phyloP scores from a whole-genome alignment of 768 basidiomycete genomes.

The Astraeus odoratus region DNA sequence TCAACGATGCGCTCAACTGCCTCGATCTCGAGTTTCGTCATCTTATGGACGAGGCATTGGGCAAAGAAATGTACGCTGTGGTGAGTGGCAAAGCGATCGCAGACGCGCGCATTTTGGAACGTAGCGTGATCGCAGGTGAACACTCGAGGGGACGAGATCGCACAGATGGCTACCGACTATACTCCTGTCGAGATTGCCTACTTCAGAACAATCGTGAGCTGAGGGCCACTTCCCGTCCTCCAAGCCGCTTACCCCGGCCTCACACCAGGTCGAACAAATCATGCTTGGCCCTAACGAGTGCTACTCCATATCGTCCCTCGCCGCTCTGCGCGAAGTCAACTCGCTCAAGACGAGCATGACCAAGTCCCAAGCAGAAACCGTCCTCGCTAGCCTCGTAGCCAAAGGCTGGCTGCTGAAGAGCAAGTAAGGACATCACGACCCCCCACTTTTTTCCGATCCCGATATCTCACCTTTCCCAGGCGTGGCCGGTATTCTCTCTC shows the following conservation, averaged over 20 bases:
- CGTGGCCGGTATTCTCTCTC: slow-evolving; percentile 72
- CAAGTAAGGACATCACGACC: slow-evolving; percentile 42
- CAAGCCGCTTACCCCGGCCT: neutral
- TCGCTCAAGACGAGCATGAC: slow-evolving; percentile 57
- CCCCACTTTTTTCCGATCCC: neutral
- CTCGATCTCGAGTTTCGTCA: slow-evolving; percentile 70
- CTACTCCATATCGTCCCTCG: slow-evolving; percentile 71
- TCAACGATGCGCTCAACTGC: slow-evolving; percentile 60
- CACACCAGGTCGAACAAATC: slow-evolving; percentile 77
- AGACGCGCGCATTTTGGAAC: neutral
- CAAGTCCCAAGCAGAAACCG: slow-evolving; percentile 66
- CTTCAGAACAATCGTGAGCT: slow-evolving; percentile 74
- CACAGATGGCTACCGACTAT: slow-evolving; percentile 83
- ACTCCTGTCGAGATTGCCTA: slow-evolving; percentile 70
- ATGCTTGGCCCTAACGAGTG: slow-evolving; percentile 71
- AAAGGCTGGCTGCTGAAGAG: slow-evolving; percentile 73
- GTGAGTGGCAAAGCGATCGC: slow-evolving; percentile 36
- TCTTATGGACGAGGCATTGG: slow-evolving; percentile 55
- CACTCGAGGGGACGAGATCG: slow-evolving; percentile 69
- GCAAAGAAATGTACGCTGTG: slow-evolving; percentile 59
- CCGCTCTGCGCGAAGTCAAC: slow-evolving; percentile 65
- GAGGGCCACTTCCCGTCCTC: neutral
- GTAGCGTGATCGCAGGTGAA: slow-evolving; percentile 53
- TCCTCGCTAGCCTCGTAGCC: slow-evolving; percentile 77
- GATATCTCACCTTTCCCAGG: slow-evolving; percentile 26